Evolutionary conservation across 164 flowering plant species (phyloP).

Genomic region (Echeveria elegans): DNA sequence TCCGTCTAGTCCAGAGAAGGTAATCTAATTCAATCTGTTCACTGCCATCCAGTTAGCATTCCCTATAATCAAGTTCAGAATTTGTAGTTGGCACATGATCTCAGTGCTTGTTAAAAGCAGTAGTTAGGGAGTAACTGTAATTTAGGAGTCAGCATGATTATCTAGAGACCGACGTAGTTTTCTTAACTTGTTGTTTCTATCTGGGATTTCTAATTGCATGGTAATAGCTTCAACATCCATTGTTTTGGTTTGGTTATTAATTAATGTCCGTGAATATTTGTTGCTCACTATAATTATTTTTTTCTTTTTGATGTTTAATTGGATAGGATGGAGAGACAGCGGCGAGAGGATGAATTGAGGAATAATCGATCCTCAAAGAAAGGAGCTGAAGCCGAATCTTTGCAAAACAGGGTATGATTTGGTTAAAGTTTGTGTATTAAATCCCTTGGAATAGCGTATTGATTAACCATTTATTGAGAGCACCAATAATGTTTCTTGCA

Average conservation of each 20-base stretch:
- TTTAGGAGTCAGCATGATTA: too few species aligned
- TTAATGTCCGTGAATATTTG: too few species aligned
- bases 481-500: background rate
- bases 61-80: too few species aligned
- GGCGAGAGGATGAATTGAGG: slow-evolving; percentile 86
- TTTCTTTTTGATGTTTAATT: slow-evolving; percentile 5
- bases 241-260: background rate
- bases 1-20: slow-evolving; percentile 95
- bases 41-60: too few species aligned
- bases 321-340: slow-evolving; percentile 91
- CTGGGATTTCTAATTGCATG: too few species aligned
- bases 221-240: slow-evolving; percentile 29
- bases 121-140: too few species aligned
- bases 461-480: background rate
- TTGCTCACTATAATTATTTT: background rate
- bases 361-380: slow-evolving; percentile 66
- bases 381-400: slow-evolving; percentile 63
- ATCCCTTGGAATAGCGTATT: too few species aligned
- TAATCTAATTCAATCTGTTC: slow-evolving; percentile 13
- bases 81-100: too few species aligned
- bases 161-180: too few species aligned
- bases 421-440: background rate
- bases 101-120: too few species aligned
- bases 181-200: too few species aligned
- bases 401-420: slow-evolving; percentile 54